A percentile compares a stretch with the other conserved stretches of the same genome.
Conservation (phyloP, 2,329 filamentous ascomycete species). For the Penicillium sp. region DNA sequence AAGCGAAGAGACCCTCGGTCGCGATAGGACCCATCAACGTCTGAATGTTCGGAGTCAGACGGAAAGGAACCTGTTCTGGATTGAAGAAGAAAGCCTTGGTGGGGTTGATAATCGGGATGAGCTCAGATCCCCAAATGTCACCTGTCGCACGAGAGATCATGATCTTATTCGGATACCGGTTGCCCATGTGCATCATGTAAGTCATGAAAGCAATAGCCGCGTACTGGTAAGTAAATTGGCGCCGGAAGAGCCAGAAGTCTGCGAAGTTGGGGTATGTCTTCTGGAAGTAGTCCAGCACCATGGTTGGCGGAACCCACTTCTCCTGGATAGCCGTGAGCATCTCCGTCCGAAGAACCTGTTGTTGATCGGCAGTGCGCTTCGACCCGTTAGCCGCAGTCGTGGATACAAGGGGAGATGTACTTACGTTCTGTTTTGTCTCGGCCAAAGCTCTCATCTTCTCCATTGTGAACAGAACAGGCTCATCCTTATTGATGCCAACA, state of each 20-base stretch:
- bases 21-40: constrained; percentile 94
- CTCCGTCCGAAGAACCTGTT: constrained; percentile 76
- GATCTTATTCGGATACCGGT: constrained; percentile 94
- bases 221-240: constrained; percentile 95
- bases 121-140: constrained; percentile 94
- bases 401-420: constrained; percentile 20
- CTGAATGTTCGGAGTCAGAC: constrained; percentile 93
- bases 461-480: constrained; percentile 92
- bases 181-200: constrained; percentile 96
- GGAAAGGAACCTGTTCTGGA: constrained; percentile 94
- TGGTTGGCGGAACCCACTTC: constrained; percentile 82
- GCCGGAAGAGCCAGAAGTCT: constrained; percentile 98
- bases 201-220: constrained; percentile 97
- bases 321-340: constrained; percentile 95
- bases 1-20: constrained; percentile 95
- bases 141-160: constrained; percentile 85
- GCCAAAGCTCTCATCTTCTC: constrained; percentile 83
- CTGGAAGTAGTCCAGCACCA: constrained; percentile 89
- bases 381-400: constrained; percentile 32
- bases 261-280: constrained; percentile 83
- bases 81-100: constrained; percentile 91
- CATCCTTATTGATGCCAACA: constrained; percentile 87
- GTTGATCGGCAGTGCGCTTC: constrained; percentile 65
- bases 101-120: constrained; percentile 86
- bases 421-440: constrained; percentile 66